Conservation (phyloP, 108 stramenopile genomes). For the Schizochytrium sp. region DNA sequence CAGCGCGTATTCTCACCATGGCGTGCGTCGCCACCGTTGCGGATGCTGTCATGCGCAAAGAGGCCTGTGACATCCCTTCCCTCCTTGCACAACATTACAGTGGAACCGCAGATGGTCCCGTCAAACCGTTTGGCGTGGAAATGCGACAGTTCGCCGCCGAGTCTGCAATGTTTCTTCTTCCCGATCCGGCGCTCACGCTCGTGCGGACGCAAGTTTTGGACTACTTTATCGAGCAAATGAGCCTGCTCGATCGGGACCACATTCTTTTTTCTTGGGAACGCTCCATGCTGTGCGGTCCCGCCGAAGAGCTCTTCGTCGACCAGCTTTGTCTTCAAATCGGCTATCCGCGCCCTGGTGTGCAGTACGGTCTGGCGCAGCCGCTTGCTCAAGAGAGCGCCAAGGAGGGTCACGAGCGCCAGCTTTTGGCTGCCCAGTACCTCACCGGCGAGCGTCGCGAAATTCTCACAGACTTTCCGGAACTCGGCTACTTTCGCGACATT, state of each 20-base stretch:
- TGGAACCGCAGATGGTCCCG: slow-evolving; percentile 84
- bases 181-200: slow-evolving; percentile 70
- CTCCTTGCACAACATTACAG: slow-evolving; percentile 88
- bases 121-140: slow-evolving; percentile 84
- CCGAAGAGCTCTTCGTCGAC: not conserved
- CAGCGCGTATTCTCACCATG: slow-evolving; percentile 87
- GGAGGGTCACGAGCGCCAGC: not conserved
- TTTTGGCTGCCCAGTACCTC: slow-evolving; percentile 34
- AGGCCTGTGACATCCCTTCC: slow-evolving; percentile 85
- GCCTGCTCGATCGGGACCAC: not conserved
- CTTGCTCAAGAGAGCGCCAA: not conserved
- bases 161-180: slow-evolving; percentile 80
- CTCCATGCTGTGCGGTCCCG: not conserved
- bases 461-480: slow-evolving; percentile 88
- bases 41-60: slow-evolving; percentile 84
- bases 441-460: slow-evolving; percentile 42
- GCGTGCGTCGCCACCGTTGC: slow-evolving; percentile 86
- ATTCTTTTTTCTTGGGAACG: not conserved
- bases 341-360: not conserved
- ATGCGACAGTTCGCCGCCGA: slow-evolving; percentile 86
- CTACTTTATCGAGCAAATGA: slow-evolving; percentile 55
- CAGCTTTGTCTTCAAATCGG: not conserved
- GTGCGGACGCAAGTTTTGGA: slow-evolving; percentile 84
- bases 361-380: not conserved
- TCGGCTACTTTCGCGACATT: slow-evolving; percentile 93